phyloP scores from a whole-genome alignment of 1,284 basidiomycete species.

The Irpex sp. region DNA sequence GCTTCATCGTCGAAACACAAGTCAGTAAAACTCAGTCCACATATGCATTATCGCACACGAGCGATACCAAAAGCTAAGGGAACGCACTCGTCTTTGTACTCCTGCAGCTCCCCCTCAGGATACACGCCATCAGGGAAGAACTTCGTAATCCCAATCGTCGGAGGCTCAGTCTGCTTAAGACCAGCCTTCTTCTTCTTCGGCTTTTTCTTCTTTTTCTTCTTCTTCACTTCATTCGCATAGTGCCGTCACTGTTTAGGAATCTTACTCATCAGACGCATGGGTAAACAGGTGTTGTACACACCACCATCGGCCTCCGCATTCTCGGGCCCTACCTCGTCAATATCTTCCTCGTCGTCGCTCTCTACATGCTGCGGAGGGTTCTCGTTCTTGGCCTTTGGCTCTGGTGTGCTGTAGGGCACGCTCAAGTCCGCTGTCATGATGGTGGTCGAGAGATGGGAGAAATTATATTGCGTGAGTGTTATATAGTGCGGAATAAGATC shows the following conservation, averaged over 20 bases:
- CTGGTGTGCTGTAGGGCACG: background rate
- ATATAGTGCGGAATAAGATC: no score
- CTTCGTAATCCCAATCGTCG: constrained; percentile 89
- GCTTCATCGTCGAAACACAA: constrained; percentile 34
- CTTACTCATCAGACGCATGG: background rate
- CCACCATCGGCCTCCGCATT: constrained; percentile 16
- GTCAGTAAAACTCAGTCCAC: no score
- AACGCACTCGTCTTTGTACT: constrained; percentile 86
- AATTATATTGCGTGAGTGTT: background rate
- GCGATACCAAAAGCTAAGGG: background rate
- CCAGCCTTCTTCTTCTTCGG: constrained; percentile 75
- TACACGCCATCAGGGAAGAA: constrained; percentile 85
- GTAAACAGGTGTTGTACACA: background rate
- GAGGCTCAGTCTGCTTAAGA: constrained; percentile 82
- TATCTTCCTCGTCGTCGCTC: constrained; percentile 26
- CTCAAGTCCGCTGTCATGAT: constrained; percentile 7
- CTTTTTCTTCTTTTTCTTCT: constrained; percentile 96
- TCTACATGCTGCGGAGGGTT: background rate
- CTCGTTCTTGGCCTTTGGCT: constrained; percentile 18
- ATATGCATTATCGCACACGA: background rate
- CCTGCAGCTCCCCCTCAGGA: constrained; percentile 90
- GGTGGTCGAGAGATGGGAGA: background rate
- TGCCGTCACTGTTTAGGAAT: no score
- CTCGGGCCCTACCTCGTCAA: constrained; percentile 25
- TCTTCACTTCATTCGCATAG: constrained; percentile 25